Percentiles rank a stretch among this genome's conserved stretches.
Evolutionary conservation across 371 early-diverging fungal genomes (phyloP).

Genomic region (Mortierella sp.): DNA sequence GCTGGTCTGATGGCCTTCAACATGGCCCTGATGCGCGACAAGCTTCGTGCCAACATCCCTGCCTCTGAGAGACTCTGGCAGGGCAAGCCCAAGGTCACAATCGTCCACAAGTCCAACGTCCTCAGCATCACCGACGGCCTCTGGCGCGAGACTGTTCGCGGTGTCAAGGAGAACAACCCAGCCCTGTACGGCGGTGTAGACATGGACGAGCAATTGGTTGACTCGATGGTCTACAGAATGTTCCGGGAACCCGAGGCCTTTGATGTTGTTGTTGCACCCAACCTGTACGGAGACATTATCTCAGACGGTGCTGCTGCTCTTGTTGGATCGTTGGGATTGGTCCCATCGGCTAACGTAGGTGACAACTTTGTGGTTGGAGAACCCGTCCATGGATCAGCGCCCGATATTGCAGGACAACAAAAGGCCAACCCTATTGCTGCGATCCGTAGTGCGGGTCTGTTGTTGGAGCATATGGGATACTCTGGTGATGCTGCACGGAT

Average conservation of each 20-base stretch:
- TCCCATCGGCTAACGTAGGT: constrained; percentile 96
- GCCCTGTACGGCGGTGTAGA: constrained; percentile 72
- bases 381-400: constrained; percentile 97
- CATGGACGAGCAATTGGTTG: constrained; percentile 95
- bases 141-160: constrained; percentile 91
- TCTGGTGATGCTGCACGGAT: constrained; percentile 81
- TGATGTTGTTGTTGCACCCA: constrained; percentile 96
- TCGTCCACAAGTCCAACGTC: constrained; percentile 97
- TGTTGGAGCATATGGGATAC: constrained; percentile 89
- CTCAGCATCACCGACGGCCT: constrained; percentile 94
- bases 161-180: constrained; percentile 77
- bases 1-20: constrained; percentile 91
- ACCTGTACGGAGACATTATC: constrained; percentile 97
- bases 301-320: constrained; percentile 96
- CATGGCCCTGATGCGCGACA: constrained; percentile 87
- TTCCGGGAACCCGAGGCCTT: constrained; percentile 96
- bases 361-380: constrained; percentile 94
- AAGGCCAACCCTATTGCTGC: constrained; percentile 96
- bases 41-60: constrained; percentile 72
- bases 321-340: constrained; percentile 94
- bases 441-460: constrained; percentile 92
- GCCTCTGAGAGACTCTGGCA: constrained; percentile 75
- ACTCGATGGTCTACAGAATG: constrained; percentile 97
- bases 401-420: constrained; percentile 96
- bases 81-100: constrained; percentile 87